Base-by-base conservation (phyloP, 805 yeast genomes). In the Sporopachydermia lactativora region DNA sequence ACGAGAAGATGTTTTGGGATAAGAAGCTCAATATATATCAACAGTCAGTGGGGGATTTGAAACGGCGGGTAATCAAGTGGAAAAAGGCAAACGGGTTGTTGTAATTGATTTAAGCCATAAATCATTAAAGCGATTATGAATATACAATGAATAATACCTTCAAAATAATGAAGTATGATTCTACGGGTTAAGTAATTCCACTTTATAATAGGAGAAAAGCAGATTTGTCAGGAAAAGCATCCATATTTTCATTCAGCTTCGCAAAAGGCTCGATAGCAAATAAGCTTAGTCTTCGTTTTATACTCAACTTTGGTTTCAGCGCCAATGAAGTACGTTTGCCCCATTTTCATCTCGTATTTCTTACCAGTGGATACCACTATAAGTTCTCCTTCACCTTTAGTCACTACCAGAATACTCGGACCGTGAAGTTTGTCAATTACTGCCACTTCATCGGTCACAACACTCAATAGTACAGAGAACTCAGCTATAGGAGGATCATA, bases 401-500 rank as follows among this genome's bases (percentile, higher is more conserved):
- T 82, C 43, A 79, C 73, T 43, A 92, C 81, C 45, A 86, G 58
- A 49, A 92, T 79, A 39, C 95, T 82, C 49, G 98, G 96, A 39
- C 97, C 97, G 36, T 74, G 64, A 37, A 92, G 64, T 4, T 66
- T 75, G 41, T 75, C 71, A 50, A 78, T 70, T 31, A 56, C 53
- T 57, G 82, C 81, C 14, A 54, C 58, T 6, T 67, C 55, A 35
- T 62, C 57, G 40, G 68, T 65, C 53, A 80, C 78, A 37, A 73
- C 71, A 36, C 89, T 79, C 62, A 83, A 86, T 53, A 92, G 69
- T n/a, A 92, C 96, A 3, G 95, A 71, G 54, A 92, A 92, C 66
- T 92, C 99, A 46, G 78, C 94, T 55, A 92, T 92, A 43, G 99
- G 99, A 24, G 99, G 99, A 58, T 92, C 81, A 62, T 78, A 92